Base-by-base conservation (phyloP, 2,329 filamentous ascomycete species). In the Septoria linicola region DNA sequence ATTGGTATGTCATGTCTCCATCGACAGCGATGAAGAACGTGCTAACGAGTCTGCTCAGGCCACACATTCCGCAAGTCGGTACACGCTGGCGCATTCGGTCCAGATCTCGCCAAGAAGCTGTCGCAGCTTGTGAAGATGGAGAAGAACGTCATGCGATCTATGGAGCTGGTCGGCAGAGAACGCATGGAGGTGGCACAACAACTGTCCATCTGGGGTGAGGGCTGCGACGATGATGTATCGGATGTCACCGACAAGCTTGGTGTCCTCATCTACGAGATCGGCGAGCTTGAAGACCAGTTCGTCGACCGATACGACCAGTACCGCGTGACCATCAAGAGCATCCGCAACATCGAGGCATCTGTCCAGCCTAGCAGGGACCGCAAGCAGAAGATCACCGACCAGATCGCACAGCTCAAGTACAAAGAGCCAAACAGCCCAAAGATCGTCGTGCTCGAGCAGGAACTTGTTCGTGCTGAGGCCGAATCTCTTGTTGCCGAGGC, bases 101-200 rank as follows among this genome's bases (percentile, higher is more conserved):
- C 91, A 51, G 93, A 99, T 66, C 84, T 99, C 53, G 87, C 93
- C 53, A 96, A 96, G 82, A 99, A 99, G 81, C 85, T 99, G 57
- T 89, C 91, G 34, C 89, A 95, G 76, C 82, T 99, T 46, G 93
- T 99, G 59, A 99, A 99, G 83, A 99, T 99, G 93, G 93, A 99
- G 78, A 99, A 99, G 84, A 97, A 99, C 70, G 89, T 96, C 51
- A 99, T 99, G 93, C 89, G 93, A 72, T 96, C 90, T 71, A 85
- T 97, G 80, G 93, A 99, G 71, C 80, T 89, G 42, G 93, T 97
- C 47, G 90, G 90, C 39, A 86, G 90, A 67, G 93, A 99, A 79
- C 85, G 93, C 65, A 97, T 97, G 90, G 93, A 97, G 67, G 92
- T 96, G 61, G 93, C 93, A 68, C 90, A 96, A 89, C 93, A 99